Evolutionary conservation across 768 basidiomycete genomes (phyloP), one percentile per base, ranked within the genome.

Genomic region (Lentinula lateritia): DNA sequence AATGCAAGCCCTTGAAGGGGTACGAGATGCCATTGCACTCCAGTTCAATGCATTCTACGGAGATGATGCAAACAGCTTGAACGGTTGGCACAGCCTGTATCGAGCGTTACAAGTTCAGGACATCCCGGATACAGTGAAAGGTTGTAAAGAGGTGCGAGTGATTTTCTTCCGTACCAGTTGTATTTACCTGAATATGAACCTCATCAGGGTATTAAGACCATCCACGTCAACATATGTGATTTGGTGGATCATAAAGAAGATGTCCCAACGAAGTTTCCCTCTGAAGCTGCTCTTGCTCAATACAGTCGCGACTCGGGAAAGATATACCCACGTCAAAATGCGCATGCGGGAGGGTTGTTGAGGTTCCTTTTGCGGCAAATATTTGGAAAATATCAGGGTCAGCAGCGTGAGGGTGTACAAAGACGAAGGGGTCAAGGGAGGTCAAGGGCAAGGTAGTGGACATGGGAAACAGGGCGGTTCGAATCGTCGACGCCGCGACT

Each of bases 221-320:
- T 68, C 0, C 71, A 76, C 58, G 77, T 78, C 43, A 80, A 80
- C 62, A 66, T 79, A 16, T 71, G 78, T 4, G 78, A 79, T 61
- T 62, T 79, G 8, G 66, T 75, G 8, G 71, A 77, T 56, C 62
- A 61, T 6, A 58, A 55, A 6, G 6, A 23, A 20, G 23, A 18
- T 42, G 41, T 12, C 0, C 59, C 71, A 13, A 60, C 12, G 0
- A 60, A 65, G 0, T 78, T 76, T 60, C 10, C 2, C 0, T 68
- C 69, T 0, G 74, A 74, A 13, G 2, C 45, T 0, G 69, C 62
- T 4, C 64, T 80, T 28, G 74, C 72, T 39, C 46, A 43, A 12
- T 80, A 79, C 59, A 75, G 75, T 0, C 59, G 10, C 3, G 5
- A 1, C 0, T 60, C 43, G 0, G 55, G 58, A 2, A 76, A 74